A percentile compares a stretch with the other conserved stretches of the same genome.
Evolutionary conservation across 1,284 basidiomycete genomes (phyloP).

Genomic region (Cronartium ribicola): DNA sequence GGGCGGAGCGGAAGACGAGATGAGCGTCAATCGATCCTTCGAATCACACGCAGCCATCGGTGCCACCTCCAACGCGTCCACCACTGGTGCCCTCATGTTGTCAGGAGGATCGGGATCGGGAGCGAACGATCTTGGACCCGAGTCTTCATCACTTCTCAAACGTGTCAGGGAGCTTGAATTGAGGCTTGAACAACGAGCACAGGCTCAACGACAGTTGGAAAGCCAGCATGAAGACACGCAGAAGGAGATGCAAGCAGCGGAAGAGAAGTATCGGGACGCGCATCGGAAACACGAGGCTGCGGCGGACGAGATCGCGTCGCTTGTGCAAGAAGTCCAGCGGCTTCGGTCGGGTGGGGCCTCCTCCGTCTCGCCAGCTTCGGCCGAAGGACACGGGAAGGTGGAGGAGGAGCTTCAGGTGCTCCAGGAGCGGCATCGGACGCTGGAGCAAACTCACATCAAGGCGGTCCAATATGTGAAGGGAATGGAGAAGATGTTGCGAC

Average conservation of each 20-base stretch:
- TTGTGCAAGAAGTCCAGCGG: constrained; percentile 68
- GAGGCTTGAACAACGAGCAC: constrained; percentile 3
- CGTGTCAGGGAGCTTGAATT: constrained; percentile 27
- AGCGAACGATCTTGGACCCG: constrained; percentile 56
- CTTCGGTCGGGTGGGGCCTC: constrained; percentile 34
- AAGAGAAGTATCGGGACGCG: constrained; percentile 53
- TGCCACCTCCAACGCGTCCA: not conserved
- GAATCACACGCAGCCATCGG: constrained; percentile 43
- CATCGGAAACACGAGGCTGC: constrained; percentile 39
- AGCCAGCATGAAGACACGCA: constrained; percentile 52
- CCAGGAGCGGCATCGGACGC: constrained; percentile 46
- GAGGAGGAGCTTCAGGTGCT: constrained; percentile 48
- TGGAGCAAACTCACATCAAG: constrained; percentile 49
- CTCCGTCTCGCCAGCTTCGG: constrained; percentile 25
- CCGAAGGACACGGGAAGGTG: constrained; percentile 45
- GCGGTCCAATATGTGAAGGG: constrained; percentile 56
- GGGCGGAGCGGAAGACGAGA: constrained; percentile 64
- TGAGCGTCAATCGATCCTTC: constrained; percentile 56
- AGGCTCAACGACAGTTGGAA: constrained; percentile 25
- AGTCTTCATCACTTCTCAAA: constrained; percentile 59
- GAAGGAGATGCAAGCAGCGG: constrained; percentile 68
- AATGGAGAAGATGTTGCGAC: constrained; percentile 96
- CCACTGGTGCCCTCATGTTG: constrained; percentile 54
- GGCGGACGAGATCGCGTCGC: constrained; percentile 49
- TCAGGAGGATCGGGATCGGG: constrained; percentile 46